A percentile compares a stretch with the other conserved stretches of the same genome.
Conservation (phyloP, 805 yeast species). For the Yueomyces sinensis region DNA sequence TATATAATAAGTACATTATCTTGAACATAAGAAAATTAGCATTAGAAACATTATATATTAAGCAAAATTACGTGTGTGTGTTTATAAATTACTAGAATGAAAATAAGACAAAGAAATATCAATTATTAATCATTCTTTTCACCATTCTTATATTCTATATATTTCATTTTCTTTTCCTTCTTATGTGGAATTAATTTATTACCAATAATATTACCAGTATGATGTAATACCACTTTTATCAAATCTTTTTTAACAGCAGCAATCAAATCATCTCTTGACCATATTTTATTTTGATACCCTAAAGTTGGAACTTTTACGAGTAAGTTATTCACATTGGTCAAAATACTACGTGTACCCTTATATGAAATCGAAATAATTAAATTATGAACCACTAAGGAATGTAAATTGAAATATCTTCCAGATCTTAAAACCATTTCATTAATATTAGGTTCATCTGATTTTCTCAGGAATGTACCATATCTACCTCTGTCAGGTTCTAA, state of each 20-base stretch:
- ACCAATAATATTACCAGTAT: constrained; percentile 47
- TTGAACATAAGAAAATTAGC: too few species aligned
- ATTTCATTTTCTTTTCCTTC: constrained; percentile 24
- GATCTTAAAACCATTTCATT: constrained; percentile 64
- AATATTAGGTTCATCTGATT: constrained; percentile 24
- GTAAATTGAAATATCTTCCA: constrained; percentile 50
- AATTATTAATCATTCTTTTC: too few species aligned
- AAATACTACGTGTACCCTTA: constrained; percentile 43
- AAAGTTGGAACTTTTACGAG: constrained; percentile 38
- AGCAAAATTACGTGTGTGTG: too few species aligned
- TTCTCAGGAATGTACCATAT: constrained; percentile 6
- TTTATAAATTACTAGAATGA: too few species aligned
- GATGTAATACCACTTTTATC: constrained; percentile 40
- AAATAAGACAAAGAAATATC: too few species aligned
- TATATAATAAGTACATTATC: too few species aligned
- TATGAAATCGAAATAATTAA: constrained; percentile 51
- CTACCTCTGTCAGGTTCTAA: constrained; percentile 1
- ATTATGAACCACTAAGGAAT: constrained; percentile 35
- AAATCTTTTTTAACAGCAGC: constrained; percentile 40
- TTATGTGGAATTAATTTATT: constrained; percentile 42
- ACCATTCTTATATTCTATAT: too few species aligned
- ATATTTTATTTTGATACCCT: constrained; percentile 32
- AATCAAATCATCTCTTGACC: constrained; percentile 47
- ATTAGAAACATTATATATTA: too few species aligned
- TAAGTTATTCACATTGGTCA: constrained; percentile 47